phyloP scores from a whole-genome alignment of 2,329 filamentous ascomycete genomes.

The Curvularia lunata region DNA sequence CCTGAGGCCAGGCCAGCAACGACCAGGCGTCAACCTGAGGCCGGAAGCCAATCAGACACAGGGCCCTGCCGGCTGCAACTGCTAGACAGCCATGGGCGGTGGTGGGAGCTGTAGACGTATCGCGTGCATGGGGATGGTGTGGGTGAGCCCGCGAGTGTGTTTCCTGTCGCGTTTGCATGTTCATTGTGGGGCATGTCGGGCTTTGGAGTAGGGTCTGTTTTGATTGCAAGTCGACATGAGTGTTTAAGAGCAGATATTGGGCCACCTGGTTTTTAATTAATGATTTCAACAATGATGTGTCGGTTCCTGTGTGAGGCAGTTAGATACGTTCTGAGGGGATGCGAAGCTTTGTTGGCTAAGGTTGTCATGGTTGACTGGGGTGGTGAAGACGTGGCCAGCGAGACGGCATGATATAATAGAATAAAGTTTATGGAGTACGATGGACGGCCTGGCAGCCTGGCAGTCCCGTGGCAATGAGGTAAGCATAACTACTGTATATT shows the following conservation, averaged over 20 bases:
- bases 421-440: too few relatives aligned
- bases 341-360: neutral
- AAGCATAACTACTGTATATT: neutral
- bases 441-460: too few relatives aligned
- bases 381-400: neutral
- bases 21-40: conserved; percentile 71
- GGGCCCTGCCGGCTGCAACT: conserved; percentile 67
- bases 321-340: neutral
- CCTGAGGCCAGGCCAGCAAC: conserved; percentile 66
- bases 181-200: conserved; percentile 11
- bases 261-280: conserved; percentile 16
- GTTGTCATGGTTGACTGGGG: neutral
- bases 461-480: neutral
- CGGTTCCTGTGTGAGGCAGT: neutral
- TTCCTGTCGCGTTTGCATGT: conserved; percentile 7
- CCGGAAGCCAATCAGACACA: conserved; percentile 66
- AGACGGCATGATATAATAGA: neutral
- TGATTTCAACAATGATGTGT: conserved; percentile 11
- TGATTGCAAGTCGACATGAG: conserved; percentile 9
- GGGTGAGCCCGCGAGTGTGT: neutral
- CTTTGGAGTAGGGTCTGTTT: conserved; percentile 12
- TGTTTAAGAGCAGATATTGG: conserved; percentile 13
- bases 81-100: conserved; percentile 53
- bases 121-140: neutral
- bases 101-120: conserved; percentile 18